Evolutionary conservation across 129 eudicot species (phyloP).

Genomic region (Flaveria robusta): DNA sequence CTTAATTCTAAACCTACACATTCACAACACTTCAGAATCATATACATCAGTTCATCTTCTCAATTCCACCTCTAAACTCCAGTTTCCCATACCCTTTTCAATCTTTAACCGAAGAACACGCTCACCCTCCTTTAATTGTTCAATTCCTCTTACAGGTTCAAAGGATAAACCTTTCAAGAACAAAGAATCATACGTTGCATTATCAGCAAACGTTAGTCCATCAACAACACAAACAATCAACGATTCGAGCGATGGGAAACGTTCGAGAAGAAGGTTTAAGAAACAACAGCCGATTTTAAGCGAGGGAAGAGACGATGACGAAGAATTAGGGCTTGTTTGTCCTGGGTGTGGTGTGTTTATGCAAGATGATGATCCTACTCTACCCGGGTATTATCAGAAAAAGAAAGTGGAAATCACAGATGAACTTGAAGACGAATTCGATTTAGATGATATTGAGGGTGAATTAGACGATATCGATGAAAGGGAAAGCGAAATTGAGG

Average conservation of each 20-base stretch:
- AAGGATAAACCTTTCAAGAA: constrained; percentile 19
- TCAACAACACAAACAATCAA: constrained; percentile 43
- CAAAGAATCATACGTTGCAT: constrained; percentile 28
- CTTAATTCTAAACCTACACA: constrained; percentile 33
- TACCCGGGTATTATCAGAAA: constrained; percentile 81
- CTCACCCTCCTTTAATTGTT: constrained; percentile 19
- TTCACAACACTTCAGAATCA: constrained; percentile 17
- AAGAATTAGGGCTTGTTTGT: constrained; percentile 67
- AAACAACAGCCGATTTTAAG: constrained; percentile 63
- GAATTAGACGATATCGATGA: constrained; percentile 43
- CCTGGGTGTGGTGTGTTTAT: constrained; percentile 98
- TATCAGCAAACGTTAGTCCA: constrained; percentile 42
- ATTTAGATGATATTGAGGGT: constrained; percentile 36
- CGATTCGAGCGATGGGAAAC: constrained; percentile 32
- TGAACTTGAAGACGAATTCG: constrained; percentile 29
- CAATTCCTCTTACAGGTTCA: constrained; percentile 25
- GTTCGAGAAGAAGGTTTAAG: constrained; percentile 45
- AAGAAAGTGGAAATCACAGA: constrained; percentile 46
- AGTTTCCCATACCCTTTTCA: constrained; percentile 12
- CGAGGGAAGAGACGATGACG: constrained; percentile 92
- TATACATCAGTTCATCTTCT: constrained; percentile 26
- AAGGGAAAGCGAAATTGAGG: constrained; percentile 47
- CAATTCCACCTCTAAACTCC: constrained; percentile 41
- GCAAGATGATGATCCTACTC: constrained; percentile 86
- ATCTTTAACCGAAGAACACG: not conserved